Base-by-base conservation (phyloP, 305 asterid species). In the Galium porrigens region DNA sequence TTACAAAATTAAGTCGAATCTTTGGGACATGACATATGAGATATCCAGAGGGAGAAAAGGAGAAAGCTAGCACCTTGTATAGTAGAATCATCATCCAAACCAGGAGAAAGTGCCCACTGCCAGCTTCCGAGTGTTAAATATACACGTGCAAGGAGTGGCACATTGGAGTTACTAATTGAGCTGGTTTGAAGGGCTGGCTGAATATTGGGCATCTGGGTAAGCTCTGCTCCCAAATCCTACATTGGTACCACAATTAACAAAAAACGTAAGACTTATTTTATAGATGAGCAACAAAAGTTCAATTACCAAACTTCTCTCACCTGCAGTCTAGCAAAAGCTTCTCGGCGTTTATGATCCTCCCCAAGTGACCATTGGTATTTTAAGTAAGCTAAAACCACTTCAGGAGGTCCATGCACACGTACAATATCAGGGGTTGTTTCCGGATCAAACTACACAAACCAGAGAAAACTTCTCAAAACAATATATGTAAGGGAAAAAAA, bases 331-430 rank as follows among this genome's bases (percentile, higher is more conserved):
- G 81, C 67, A 68, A 86, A 90, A 68, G 97, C 92, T 64, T 86
- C 96, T 81, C 81, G 81, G 70, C 99, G 94, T 79, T 81, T 85
- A 48, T 83, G 85, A 74, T 94, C 99, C 73, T 94, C 97, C 53
- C 99, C 97, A 69, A 86, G 90, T 68, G 99, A 94, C 96, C 97
- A 94, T 60, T 94, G 97, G 79, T 94, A 94, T 71, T 89, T 83
- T 83, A 94, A 78, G 71, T 87, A 87, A 58, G 99, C 97, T 72
- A 87, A 84, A 80, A 94, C 87, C 78, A 86, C 99, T 84, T 84
- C 94, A 73, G 99, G 99, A 71, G 88, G 92, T 64, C 96, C 97
- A 67, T 90, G 95, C 65, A 87, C 89, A 54, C 82, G 80, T 72
- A 81, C 88, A 68, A 82, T 82, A 70, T 88, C 95, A 55, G 94